Evolutionary conservation across 345 rosid genomes (phyloP), one percentile per base, ranked within the genome.

Genomic region (Hibiscus tridactylites): DNA sequence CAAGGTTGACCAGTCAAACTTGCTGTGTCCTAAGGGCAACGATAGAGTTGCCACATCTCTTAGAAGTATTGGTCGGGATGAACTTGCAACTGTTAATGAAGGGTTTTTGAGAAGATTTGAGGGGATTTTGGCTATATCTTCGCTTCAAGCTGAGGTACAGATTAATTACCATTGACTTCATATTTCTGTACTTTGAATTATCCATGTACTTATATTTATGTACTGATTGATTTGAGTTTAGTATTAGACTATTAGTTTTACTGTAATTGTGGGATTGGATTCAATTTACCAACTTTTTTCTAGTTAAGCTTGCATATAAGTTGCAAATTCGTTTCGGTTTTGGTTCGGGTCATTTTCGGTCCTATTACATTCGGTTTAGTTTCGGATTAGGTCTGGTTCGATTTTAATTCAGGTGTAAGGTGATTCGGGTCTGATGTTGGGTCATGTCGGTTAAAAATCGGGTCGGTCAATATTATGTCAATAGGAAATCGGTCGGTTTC

Each of bases 41-140:
- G 37, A 70, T 57, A 21, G 10, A 12, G 73, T 58, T 9, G 73
- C 73, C 35, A 58, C 90, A 56, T 86, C 85, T 70, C 86, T 93
- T 56, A 79, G 82, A 79, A 85, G 77, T 73, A 57, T 93, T 42
- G 88, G 89, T 70, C 84, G 78, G 57, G 59, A 80, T 60, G 78
- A 68, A 19, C 73, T 68, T 65, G 96, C 90, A 46, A 81, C 68
- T n/a, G 87, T 88, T 59, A 88, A 93, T 77, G 76, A 87, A 80
- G 91, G 89, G 46, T 89, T 85, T 74, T 74, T 85, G 62, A 52
- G 28, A 4, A 77, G 75, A 63, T 85, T 84, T 73, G 50, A 73
- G 28, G 1, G 37, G 28, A 72, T 84, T 64, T 42, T 76, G 62
- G 65, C 49, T 8, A 16, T 33, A 35, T 44, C 83, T 57, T 66